Conservation (phyloP, 306 rosid species). For the Phaseolus lunatus region DNA sequence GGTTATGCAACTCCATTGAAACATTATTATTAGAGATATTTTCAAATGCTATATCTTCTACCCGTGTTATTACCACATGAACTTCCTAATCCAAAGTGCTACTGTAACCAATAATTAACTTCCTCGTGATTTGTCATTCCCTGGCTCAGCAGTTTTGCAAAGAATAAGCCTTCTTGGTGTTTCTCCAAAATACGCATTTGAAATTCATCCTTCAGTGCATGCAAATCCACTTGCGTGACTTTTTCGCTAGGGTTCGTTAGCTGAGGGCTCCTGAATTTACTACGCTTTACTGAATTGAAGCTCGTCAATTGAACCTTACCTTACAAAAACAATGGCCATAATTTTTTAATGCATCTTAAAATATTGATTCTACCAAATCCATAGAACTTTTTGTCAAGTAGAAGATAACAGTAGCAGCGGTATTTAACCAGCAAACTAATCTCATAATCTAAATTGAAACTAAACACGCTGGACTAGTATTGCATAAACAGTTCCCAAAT, state of each 20-base stretch:
- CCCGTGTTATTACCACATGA: neutral
- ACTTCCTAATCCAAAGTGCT: neutral
- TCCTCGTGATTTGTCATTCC: too few species aligned
- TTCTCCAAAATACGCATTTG: neutral
- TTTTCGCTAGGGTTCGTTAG: neutral
- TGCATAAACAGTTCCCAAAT: slow-evolving; percentile 23
- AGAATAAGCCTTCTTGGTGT: too few species aligned
- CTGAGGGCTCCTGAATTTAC: neutral
- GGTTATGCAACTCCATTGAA: too few species aligned
- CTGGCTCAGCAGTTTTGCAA: too few species aligned
- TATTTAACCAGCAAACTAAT: neutral
- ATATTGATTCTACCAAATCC: neutral
- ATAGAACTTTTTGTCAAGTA: neutral
- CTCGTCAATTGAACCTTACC: neutral
- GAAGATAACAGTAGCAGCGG: neutral
- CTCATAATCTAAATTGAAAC: neutral
- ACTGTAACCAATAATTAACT: neutral
- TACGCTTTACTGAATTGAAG: too few species aligned
- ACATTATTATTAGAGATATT: too few species aligned
- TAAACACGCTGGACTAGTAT: neutral
- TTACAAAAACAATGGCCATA: neutral
- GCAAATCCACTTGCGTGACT: too few species aligned
- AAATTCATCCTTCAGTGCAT: neutral
- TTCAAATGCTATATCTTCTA: neutral
- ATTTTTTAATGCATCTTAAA: neutral